Conservation (phyloP, 305 asterid genomes). For the Nicotiana rustica region DNA sequence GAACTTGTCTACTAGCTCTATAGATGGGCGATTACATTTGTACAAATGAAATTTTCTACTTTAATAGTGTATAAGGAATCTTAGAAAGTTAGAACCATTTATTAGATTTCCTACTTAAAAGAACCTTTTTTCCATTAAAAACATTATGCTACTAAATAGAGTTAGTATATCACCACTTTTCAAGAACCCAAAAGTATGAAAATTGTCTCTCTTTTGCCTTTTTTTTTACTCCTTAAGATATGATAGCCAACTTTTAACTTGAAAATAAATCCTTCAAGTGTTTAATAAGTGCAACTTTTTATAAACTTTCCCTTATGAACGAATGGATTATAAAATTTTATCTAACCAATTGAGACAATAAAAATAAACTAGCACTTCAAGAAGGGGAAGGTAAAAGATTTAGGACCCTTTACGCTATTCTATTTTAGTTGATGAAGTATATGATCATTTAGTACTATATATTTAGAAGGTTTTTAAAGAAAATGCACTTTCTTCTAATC, state of each 20-base stretch:
- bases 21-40: background rate
- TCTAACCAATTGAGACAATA: too few relatives aligned
- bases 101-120: background rate
- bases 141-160: conserved; percentile 2
- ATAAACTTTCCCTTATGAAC: background rate
- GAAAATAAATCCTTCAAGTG: conserved; percentile 13
- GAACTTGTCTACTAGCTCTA: background rate
- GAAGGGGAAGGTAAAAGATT: too few relatives aligned
- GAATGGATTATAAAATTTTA: too few relatives aligned
- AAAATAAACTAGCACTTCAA: too few relatives aligned
- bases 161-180: background rate
- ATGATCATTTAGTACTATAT: too few relatives aligned
- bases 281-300: background rate
- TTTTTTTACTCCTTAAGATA: background rate
- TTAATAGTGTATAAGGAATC: conserved; percentile 30
- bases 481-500: too few relatives aligned
- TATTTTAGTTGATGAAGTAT: too few relatives aligned
- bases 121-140: background rate
- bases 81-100: background rate
- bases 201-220: conserved; percentile 13
- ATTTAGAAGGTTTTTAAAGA: too few relatives aligned
- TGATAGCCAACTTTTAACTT: background rate
- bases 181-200: conserved; percentile 12
- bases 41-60: background rate
- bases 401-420: too few relatives aligned